Conservation (phyloP, 1,284 basidiomycete species). For the Acaromyces ingoldii region DNA sequence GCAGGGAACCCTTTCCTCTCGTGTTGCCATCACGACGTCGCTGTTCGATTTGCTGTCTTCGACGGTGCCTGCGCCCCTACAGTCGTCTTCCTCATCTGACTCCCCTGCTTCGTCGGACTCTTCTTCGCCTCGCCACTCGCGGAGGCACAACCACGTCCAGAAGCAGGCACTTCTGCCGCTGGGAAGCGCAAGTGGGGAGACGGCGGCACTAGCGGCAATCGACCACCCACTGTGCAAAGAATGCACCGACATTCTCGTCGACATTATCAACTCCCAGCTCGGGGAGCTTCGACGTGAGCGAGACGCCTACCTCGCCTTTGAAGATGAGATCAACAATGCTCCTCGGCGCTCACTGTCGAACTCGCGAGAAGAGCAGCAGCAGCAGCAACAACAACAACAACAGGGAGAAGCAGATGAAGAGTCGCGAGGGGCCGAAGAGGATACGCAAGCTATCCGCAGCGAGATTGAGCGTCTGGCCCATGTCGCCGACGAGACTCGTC, state of each 20-base stretch:
- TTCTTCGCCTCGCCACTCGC: conserved; percentile 15
- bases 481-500: not conserved
- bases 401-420: conserved; percentile 8
- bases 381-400: not conserved
- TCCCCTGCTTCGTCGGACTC: too few species aligned
- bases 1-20: not conserved
- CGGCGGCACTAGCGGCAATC: conserved; percentile 54
- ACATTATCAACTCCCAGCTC: conserved; percentile 71
- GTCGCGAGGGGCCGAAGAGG: too few species aligned
- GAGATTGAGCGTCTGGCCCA: conserved; percentile 8
- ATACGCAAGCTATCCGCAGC: conserved; percentile 6
- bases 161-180: not conserved
- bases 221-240: conserved; percentile 94
- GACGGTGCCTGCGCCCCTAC: not conserved
- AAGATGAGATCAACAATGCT: conserved; percentile 37
- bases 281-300: conserved; percentile 85
- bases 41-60: conserved; percentile 2
- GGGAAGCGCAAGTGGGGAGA: not conserved
- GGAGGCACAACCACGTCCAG: conserved; percentile 16
- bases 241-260: conserved; percentile 78
- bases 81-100: not conserved
- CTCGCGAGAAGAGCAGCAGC: too few species aligned
- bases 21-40: not conserved
- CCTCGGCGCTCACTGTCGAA: too few species aligned
- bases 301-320: conserved; percentile 62